Evolutionary conservation across 192 early-diverging fungal genomes (phyloP).

Genomic region (Rhizoclosmatium sp.): DNA sequence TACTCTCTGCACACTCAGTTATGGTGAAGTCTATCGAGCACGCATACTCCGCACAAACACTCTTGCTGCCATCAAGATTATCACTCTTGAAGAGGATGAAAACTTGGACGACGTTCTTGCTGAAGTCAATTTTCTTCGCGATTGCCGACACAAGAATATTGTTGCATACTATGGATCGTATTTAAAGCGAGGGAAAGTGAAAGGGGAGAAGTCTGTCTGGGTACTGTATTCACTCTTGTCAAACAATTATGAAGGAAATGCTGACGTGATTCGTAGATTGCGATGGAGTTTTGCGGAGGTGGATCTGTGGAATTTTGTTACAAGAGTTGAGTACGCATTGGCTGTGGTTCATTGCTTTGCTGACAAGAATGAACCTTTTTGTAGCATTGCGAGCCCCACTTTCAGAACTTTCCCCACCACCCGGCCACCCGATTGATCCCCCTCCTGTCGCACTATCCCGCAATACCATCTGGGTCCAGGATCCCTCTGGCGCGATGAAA

Average conservation of each 20-base stretch:
- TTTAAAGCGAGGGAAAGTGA: conserved; percentile 58
- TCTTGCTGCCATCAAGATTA: conserved; percentile 63
- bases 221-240: conserved; percentile 64
- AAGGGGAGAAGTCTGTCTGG: conserved; percentile 63
- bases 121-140: conserved; percentile 68
- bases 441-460: background rate
- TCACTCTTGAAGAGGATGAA: conserved; percentile 65
- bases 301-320: conserved; percentile 62
- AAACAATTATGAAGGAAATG: background rate
- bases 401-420: conserved; percentile 55
- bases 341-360: background rate
- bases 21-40: conserved; percentile 67
- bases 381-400: conserved; percentile 68
- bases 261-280: conserved; percentile 41
- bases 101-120: conserved; percentile 66
- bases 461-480: too few species aligned
- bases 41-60: conserved; percentile 36
- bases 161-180: conserved; percentile 65
- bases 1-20: conserved; percentile 40
- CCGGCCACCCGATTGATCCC: background rate
- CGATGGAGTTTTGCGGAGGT: conserved; percentile 71
- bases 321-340: conserved; percentile 55
- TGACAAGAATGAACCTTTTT: conserved; percentile 52
- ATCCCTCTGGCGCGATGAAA: too few species aligned
- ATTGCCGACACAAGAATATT: conserved; percentile 60